phyloP scores from a whole-genome alignment of 2,329 filamentous ascomycete species.

The Botryotinia convoluta region DNA sequence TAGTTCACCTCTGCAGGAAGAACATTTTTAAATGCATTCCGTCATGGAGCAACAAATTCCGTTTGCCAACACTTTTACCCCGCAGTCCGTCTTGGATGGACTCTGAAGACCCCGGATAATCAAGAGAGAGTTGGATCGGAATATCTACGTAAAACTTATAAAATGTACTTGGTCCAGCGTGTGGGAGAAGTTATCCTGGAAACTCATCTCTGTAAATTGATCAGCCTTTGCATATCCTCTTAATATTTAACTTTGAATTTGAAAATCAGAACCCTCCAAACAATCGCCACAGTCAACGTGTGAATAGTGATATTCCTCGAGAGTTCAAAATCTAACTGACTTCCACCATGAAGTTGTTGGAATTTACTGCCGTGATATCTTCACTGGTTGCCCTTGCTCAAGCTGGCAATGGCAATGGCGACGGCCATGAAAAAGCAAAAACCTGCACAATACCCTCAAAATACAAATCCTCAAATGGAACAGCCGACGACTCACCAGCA shows the following conservation, averaged over 20 bases:
- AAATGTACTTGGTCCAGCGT: not conserved
- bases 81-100: not conserved
- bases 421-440: conserved; percentile 4
- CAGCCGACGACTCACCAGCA: conserved; percentile 43
- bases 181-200: not conserved
- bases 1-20: not conserved
- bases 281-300: not conserved
- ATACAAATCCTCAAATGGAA: conserved; percentile 39
- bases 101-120: not conserved
- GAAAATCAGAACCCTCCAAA: not conserved
- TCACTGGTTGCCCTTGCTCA: not conserved
- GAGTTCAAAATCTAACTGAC: not conserved
- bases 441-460: conserved; percentile 22
- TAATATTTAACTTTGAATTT: not conserved
- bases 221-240: not conserved
- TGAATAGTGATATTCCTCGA: not conserved
- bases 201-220: not conserved
- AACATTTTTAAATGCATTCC: conserved; percentile 1
- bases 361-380: not conserved
- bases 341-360: not conserved
- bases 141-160: not conserved
- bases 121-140: not conserved
- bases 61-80: not conserved
- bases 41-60: conserved; percentile 7
- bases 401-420: not conserved